Conservation (phyloP, 352 stramenopile genomes). For the Thalassiosira sp. region DNA sequence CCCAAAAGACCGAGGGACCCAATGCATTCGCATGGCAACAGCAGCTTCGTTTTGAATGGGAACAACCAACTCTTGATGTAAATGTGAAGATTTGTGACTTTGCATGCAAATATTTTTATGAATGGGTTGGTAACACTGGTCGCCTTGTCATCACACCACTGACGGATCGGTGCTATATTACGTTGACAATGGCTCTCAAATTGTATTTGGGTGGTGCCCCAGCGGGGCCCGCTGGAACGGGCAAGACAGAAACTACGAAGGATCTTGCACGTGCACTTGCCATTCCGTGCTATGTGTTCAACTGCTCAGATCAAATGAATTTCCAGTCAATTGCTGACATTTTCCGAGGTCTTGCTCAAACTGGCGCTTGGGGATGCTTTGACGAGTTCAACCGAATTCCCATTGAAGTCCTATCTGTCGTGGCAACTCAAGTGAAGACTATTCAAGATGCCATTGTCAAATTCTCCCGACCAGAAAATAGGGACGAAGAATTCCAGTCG, state of each 20-base stretch:
- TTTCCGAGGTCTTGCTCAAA: constrained; percentile 92
- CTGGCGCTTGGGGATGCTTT: constrained; percentile 94
- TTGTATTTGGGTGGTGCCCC: constrained; percentile 94
- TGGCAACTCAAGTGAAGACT: constrained; percentile 96
- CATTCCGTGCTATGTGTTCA: constrained; percentile 93
- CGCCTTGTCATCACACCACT: constrained; percentile 94
- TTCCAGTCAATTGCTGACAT: constrained; percentile 96
- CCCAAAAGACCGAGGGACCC: constrained; percentile 89
- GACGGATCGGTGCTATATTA: constrained; percentile 97
- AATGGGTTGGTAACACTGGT: constrained; percentile 95
- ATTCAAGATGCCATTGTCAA: constrained; percentile 92
- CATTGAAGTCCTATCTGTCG: constrained; percentile 94
- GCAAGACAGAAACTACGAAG: constrained; percentile 94
- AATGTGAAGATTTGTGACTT: constrained; percentile 97
- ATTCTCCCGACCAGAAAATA: constrained; percentile 91
- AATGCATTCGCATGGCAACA: constrained; percentile 94
- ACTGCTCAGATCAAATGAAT: constrained; percentile 95
- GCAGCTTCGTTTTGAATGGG: constrained; percentile 92
- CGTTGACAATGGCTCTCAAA: constrained; percentile 93
- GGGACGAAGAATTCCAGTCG: constrained; percentile 92
- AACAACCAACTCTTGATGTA: constrained; percentile 92
- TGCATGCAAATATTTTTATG: constrained; percentile 95
- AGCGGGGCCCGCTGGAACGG: constrained; percentile 90
- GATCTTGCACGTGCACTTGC: constrained; percentile 90
- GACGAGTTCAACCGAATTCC: constrained; percentile 97